These are phyloP conservation scores for Garcia nutans DNA, from an alignment of 345 rosid species.

Conservation along the genomic window DNA sequence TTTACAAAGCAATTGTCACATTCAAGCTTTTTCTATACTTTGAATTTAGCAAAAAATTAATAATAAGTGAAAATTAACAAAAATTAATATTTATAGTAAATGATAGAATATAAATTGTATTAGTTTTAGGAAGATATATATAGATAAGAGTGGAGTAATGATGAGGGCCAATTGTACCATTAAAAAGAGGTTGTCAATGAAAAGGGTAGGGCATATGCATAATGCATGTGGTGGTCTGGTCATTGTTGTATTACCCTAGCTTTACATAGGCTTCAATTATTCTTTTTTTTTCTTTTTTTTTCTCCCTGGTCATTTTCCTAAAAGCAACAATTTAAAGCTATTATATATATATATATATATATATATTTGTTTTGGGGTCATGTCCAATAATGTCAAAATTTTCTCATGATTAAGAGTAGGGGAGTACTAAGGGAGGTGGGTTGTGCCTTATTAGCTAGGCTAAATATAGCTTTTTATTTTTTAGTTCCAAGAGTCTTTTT, in stretches of 20 bases:
- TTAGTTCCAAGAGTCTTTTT: too few relatives aligned
- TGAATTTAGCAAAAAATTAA: neutral
- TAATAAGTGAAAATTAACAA: neutral
- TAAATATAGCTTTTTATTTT: too few relatives aligned
- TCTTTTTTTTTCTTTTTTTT: neutral
- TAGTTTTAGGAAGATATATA: too few relatives aligned
- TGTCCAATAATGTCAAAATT: neutral
- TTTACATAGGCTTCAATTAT: neutral
- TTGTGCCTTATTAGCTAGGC: too few relatives aligned
- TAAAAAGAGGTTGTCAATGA: conserved; percentile 6
- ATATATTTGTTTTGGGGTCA: neutral
- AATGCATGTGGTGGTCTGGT: too few relatives aligned
- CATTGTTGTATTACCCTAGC: too few relatives aligned
- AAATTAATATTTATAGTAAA: neutral
- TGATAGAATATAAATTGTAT: neutral
- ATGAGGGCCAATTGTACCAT: neutral
- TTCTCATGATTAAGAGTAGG: too few relatives aligned
- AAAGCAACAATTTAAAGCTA: conserved; percentile 12
- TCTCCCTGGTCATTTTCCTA: neutral
- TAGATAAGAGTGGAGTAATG: too few relatives aligned
- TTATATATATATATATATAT: neutral
- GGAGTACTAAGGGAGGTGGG: too few relatives aligned
- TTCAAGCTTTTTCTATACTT: neutral
- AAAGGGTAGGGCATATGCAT: conserved; percentile 7
- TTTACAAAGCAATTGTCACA: conserved; percentile 5